Evolutionary conservation across 768 basidiomycete species (phyloP), one percentile per base, ranked within the genome.

Genomic region (Auricularia sp.): DNA sequence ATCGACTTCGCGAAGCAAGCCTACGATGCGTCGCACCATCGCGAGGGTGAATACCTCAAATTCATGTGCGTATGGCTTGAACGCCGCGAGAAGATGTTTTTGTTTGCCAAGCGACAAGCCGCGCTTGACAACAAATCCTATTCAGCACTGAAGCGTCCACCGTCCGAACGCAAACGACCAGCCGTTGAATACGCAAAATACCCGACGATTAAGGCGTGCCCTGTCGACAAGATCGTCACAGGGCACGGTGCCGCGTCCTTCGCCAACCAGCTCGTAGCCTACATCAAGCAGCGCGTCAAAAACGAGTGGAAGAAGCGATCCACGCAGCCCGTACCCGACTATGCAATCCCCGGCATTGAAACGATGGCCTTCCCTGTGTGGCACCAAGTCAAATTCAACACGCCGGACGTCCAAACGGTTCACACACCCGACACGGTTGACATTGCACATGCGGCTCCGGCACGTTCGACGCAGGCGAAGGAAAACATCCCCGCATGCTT

Each of bases 381-480:
- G 62, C 73, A 78, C 67, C 69, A 67, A 21, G 68, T 76, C 51
- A 75, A 75, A 66, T 74, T 74, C 64, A 44, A 65, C 35, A 60
- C 67, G 29, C 61, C 39, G 0, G 73, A 76, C 44, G 36, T 35
- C 12, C 51, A 60, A 4, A 18, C 58, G 3, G 47, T 62, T 51
- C 47, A 65, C 36, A 39, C n/a, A 2, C 63, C 62, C 0, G 51
- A 58, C 59, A 68, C 68, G 18, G 54, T 71, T 6, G 76, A 78
- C 64, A 62, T 70, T n/a, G 67, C 76, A 5, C 75, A 79, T 68
- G 71, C 67, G 3, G 62, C 71, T 36, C 76, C 76, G 2, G 36
- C n/a, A 68, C 70, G 33, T 12, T 18, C 0, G 10, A 67, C 72
- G 60, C 65, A 59, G 10, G 64, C 66, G 2, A 66, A 68, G 1